Percentiles rank a stretch among this genome's conserved stretches.
phyloP scores from a whole-genome alignment of 306 rosid genomes.

The Cicer arietinum region DNA sequence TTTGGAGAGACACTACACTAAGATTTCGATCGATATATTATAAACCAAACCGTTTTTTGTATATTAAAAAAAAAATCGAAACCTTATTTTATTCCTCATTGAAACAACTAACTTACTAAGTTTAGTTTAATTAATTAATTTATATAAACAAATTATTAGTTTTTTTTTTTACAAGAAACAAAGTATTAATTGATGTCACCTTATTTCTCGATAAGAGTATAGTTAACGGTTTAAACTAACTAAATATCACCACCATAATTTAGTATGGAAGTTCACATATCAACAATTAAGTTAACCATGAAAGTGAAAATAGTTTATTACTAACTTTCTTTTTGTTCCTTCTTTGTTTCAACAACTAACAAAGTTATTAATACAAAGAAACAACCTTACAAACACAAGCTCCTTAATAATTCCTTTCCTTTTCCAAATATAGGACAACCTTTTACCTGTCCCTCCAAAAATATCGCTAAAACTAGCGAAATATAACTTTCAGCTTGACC shows the following conservation, averaged over 20 bases:
- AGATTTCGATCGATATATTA: no score
- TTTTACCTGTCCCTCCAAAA: slow-evolving; percentile 41
- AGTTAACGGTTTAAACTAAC: slow-evolving; percentile 25
- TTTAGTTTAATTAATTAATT: slow-evolving; percentile 20
- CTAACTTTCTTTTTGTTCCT: slow-evolving; percentile 14
- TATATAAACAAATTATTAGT: not conserved
- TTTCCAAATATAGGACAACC: slow-evolving; percentile 23
- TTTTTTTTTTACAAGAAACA: not conserved
- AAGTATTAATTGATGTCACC: slow-evolving; percentile 8
- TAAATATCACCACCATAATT: not conserved
- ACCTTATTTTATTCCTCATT: not conserved
- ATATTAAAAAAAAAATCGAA: no score
- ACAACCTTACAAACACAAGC: not conserved
- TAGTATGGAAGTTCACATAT: not conserved
- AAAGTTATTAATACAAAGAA: not conserved
- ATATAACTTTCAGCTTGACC: slow-evolving; percentile 48
- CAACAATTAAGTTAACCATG: no score
- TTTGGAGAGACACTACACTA: no score
- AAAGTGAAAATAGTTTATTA: not conserved
- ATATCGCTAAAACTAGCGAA: slow-evolving; percentile 62
- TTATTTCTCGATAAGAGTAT: slow-evolving; percentile 19
- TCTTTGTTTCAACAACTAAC: not conserved
- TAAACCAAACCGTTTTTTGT: no score
- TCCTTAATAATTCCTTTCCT: not conserved
- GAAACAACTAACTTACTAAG: slow-evolving; percentile 28